Evolutionary conservation across 83 land plant species (phyloP), one percentile per base, ranked within the genome.

Genomic region (Picea mariana): DNA sequence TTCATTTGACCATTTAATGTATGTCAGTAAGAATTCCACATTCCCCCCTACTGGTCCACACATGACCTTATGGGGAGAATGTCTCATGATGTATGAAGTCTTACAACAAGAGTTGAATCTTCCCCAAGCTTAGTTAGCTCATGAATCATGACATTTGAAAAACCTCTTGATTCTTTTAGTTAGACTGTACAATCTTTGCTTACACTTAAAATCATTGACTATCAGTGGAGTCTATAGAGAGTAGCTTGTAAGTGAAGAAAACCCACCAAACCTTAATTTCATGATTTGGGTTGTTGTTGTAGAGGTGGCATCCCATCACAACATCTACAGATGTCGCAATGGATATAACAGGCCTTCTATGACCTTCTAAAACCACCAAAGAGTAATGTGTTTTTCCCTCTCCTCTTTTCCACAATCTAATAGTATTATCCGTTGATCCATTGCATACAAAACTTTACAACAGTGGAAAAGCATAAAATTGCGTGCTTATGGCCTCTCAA

Each of bases 351-450:
- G 88, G 85, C 3, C 58, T 58, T 47, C 18, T 72, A 59, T 90
- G 90, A 7, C 92, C 92, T 4, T 82, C 85, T 58, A 90, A 13
- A 80, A 88, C 85, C 16, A 76, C 71, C 79, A 79, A 18, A 67
- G 88, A 90, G 0, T 65, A 47, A 67, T 84, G 77, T 15, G 75
- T 40, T 24, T 72, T 20, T 44, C 69, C 78, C 0, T 63, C 79
- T 34, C 9, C 38, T 20, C 88, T 72, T 60, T 61, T 63, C 95
- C 95, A 92, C 24, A 92, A 60, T 86, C 93, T 86, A 12, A 90
- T 88, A 79, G 87, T 90, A 81, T 84, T 83, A 85, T 92, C 95
- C 3, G 83, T 75, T 3, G 93, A 87, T 55, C 95, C 95, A 26
- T 91, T 90, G 34, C 84, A 80, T n/a, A 92, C n/a, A 17, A 31